phyloP scores from a whole-genome alignment of 2,329 filamentous ascomycete genomes.

The Cladosporium sp. region DNA sequence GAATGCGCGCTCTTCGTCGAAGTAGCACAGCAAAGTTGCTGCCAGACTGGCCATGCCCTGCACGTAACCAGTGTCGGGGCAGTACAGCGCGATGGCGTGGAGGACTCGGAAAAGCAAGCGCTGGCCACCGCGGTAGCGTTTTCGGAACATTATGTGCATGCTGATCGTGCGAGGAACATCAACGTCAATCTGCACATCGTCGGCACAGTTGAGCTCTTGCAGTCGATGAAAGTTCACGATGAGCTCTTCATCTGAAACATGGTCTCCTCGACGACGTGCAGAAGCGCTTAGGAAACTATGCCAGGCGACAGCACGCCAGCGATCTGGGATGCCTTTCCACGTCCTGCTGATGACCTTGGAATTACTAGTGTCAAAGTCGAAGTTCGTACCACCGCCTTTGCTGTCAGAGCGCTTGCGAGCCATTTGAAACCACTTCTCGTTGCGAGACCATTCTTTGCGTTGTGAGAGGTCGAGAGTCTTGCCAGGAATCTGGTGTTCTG shows the following conservation, averaged over 20 bases:
- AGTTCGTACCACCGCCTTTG: slow-evolving; percentile 62
- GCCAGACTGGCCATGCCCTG: slow-evolving; percentile 96
- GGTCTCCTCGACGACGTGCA: slow-evolving; percentile 64
- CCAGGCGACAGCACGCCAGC: slow-evolving; percentile 93
- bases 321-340: slow-evolving; percentile 97
- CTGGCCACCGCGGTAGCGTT: slow-evolving; percentile 88
- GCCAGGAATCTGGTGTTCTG: slow-evolving; percentile 50
- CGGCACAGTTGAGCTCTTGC: slow-evolving; percentile 73
- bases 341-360: slow-evolving; percentile 82
- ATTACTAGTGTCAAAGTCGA: slow-evolving; percentile 79
- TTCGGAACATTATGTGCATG: slow-evolving; percentile 95
- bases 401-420: slow-evolving; percentile 48
- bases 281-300: slow-evolving; percentile 85
- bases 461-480: slow-evolving; percentile 52
- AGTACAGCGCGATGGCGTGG: slow-evolving; percentile 88
- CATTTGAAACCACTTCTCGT: slow-evolving; percentile 71
- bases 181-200: slow-evolving; percentile 95
- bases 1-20: slow-evolving; percentile 91
- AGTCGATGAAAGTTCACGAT: slow-evolving; percentile 71
- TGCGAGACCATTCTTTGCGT: slow-evolving; percentile 62
- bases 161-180: slow-evolving; percentile 95
- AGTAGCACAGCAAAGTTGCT: slow-evolving; percentile 92
- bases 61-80: slow-evolving; percentile 89
- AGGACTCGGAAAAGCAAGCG: slow-evolving; percentile 88
- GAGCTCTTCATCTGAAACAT: slow-evolving; percentile 68